Conservation (phyloP, 164 flowering plant species). For the Liquidambar formosana region DNA sequence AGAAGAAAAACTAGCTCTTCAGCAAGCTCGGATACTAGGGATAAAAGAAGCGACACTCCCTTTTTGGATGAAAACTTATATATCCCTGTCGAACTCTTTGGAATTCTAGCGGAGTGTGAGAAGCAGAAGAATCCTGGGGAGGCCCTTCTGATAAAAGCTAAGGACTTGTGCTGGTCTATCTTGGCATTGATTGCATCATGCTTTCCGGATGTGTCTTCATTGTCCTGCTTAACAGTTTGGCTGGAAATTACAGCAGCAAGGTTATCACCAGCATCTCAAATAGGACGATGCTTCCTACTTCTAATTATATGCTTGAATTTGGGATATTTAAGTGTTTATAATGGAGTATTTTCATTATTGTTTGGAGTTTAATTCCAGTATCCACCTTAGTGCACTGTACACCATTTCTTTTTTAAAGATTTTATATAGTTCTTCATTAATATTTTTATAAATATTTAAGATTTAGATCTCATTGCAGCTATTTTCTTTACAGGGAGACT, state of each 20-base stretch:
- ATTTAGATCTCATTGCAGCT: slow-evolving; percentile 12
- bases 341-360: not conserved
- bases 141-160: slow-evolving; percentile 76
- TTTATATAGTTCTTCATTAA: not conserved
- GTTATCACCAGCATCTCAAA: slow-evolving; percentile 27
- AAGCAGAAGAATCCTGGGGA: slow-evolving; percentile 79
- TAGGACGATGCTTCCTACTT: slow-evolving; percentile 3
- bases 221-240: slow-evolving; percentile 93
- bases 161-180: slow-evolving; percentile 89
- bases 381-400: not conserved
- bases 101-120: slow-evolving; percentile 87
- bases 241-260: slow-evolving; percentile 98
- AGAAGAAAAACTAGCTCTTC: slow-evolving; percentile 50
- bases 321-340: not conserved
- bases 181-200: slow-evolving; percentile 93
- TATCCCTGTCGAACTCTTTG: slow-evolving; percentile 80
- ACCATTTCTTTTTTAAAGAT: not conserved
- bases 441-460: not conserved
- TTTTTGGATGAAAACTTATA: slow-evolving; percentile 35
- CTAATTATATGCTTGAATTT: not conserved
- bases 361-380: not conserved
- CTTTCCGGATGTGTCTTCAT: slow-evolving; percentile 84
- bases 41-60: slow-evolving; percentile 33
- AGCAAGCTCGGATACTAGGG: slow-evolving; percentile 36
- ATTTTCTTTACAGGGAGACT: slow-evolving; percentile 68